Evolutionary conservation across 306 rosid genomes (phyloP), one percentile per base, ranked within the genome.

Genomic region (Quercus aquifolioides): DNA sequence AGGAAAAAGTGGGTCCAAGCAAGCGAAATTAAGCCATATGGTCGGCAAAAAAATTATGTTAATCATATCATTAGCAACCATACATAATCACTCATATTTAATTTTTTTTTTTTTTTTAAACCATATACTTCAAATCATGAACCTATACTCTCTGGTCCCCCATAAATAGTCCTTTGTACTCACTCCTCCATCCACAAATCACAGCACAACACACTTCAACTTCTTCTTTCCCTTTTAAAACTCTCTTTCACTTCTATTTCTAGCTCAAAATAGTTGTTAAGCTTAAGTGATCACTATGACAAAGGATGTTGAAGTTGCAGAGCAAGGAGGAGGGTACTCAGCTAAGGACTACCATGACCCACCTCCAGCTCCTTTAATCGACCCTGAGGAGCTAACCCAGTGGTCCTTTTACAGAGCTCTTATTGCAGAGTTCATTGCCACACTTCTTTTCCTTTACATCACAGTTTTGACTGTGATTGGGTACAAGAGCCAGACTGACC

Each of bases 351-450:
- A 94, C 85, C 84, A 81, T 3, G 98, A 94, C 74, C 98, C 98
- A 1, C 98, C 98, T 8, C 98, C 98, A 13, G 85, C 90, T 1
- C 90, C 94, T 4, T 69, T 94, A 59, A 49, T 92, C 57, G 97
- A 94, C 59, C 18, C 68, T 0, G 90, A 81, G 6, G 98, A 94
- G 85, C 85, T 94, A 1, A 87, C 75, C 1, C 78, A 88, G 79
- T 94, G 98, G 98, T 92, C 97, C 0, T 77, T 94, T 46, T 91
- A 94, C 88, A 85, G 98, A 81, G 97, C 98, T 25, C 51, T 86
- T 12, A 94, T 94, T 57, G 98, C 98, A 0, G 97, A 94, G 83
- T 94, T 92, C 91, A 78, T 94, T 5, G 98, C 98, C 17, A 94
- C 98, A 2, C 94, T 94, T 28, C 92, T 94, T 9, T 94, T 94